Conservation (phyloP, 208 protist genomes). For the Trypanosoma brucei region DNA sequence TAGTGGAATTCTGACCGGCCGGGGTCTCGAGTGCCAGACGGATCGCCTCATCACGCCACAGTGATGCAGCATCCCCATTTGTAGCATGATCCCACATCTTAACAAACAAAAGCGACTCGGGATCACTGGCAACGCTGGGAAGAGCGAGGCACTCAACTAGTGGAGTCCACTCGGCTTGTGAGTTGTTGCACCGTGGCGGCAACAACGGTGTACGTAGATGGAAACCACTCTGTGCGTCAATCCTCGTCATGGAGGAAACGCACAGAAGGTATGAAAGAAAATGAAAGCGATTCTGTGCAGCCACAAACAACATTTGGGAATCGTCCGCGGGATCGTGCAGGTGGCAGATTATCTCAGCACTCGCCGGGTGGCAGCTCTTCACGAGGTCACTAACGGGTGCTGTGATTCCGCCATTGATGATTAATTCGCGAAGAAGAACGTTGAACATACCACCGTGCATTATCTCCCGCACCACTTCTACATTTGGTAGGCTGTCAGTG, state of each 20-base stretch:
- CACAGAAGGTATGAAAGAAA: conserved; percentile 62
- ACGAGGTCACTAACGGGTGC: conserved; percentile 60
- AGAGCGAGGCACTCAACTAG: conserved; percentile 60
- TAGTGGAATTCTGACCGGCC: conserved; percentile 31
- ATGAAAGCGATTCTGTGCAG: conserved; percentile 64
- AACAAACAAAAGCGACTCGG: conserved; percentile 58
- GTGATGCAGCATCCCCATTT: conserved; percentile 1
- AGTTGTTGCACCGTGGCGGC: conserved; percentile 43
- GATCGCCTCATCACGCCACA: conserved; percentile 48
- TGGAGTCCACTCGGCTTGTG: conserved; percentile 65
- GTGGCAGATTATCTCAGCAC: conserved; percentile 29
- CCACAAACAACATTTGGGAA: conserved; percentile 40
- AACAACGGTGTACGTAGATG: conserved; percentile 30
- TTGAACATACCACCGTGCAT: conserved; percentile 71
- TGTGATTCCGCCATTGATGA: conserved; percentile 36
- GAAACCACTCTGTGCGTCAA: conserved; percentile 2
- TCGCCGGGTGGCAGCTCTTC: conserved; percentile 47
- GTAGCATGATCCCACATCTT: conserved; percentile 25
- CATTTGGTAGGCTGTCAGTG: conserved; percentile 34
- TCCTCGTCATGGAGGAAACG: conserved; percentile 51
- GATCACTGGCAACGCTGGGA: conserved; percentile 49
- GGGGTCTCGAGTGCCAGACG: conserved; percentile 33
- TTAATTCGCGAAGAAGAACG: conserved; percentile 68
- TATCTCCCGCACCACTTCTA: conserved; percentile 49
- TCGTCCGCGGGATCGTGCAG: conserved; percentile 35